Base-by-base conservation (phyloP, 2,329 filamentous ascomycete species). In the Cladobotryum mycophilum region DNA sequence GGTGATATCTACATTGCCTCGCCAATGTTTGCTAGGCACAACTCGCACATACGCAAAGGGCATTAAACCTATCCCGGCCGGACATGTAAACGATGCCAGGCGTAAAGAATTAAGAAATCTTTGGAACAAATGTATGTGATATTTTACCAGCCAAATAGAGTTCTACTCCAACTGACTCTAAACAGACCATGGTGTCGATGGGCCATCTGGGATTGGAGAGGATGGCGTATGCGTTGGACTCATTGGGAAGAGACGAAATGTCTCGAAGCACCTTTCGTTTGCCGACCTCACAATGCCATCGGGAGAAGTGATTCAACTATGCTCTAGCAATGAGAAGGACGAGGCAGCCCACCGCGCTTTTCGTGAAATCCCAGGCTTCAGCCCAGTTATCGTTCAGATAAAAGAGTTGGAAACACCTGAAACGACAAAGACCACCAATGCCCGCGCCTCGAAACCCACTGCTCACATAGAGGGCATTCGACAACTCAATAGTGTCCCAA, bases 191-290 rank as follows among this genome's bases (percentile, higher is more conserved):
- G 61, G 57, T 34, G 50, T 55, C 17, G 56, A 61, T 33, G 52
- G 60, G 1, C 58, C 59, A 2, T 35, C 58, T 8, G 57, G 60
- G 3, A 37, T 50, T 2, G 52, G 54, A 9, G 46, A 37, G 5
- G 52, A 61, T 1, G 55, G 57, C 2, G 48, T 53, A 47, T 59
- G 55, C 12, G 56, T 66, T 5, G 91, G 91, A 17, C 93, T 91
- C 59, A 67, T 96, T 1, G 81, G 82, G 22, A 81, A 81, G 53
- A 77, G 82, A 30, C 78, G 81, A 54, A 81, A 88, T 59, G 73
- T 90, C 18, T 82, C 82, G 25, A 83, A 83, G 48, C 81, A 79
- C 37, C 71, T 95, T 17, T 80, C 80, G 2, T 96, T 96, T 62
- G 84, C 84, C 44, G 77, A 85, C 58, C 63, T 75, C 18, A 70